These are phyloP conservation scores for Vitis amurensis DNA, from an alignment of 164 flowering plant genomes.

Conservation along the genomic window DNA sequence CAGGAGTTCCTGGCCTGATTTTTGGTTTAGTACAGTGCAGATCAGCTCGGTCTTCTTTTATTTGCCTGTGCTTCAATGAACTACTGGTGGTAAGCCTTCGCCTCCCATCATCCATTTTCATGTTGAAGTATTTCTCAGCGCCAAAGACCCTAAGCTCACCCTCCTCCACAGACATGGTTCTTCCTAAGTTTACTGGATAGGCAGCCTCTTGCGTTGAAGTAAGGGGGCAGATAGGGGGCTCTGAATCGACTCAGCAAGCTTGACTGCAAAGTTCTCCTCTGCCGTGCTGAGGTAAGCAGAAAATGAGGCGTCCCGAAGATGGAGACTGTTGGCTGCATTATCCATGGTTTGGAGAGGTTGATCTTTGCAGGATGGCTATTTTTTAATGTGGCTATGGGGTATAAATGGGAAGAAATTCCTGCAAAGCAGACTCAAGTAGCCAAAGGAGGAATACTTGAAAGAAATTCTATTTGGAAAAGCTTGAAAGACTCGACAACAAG, in stretches of 20 bases:
- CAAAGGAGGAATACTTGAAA: background rate
- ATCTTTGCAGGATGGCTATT: background rate
- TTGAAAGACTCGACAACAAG: background rate
- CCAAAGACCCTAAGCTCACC: slow-evolving; percentile 47
- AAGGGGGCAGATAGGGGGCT: slow-evolving; percentile 10
- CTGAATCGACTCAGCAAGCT: slow-evolving; percentile 20
- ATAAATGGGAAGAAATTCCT: background rate
- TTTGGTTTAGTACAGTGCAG: slow-evolving; percentile 4
- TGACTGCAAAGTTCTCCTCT: slow-evolving; percentile 24
- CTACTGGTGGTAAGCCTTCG: background rate
- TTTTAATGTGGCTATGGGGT: slow-evolving; percentile 2
- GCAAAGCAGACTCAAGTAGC: background rate
- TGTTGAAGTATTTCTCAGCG: slow-evolving; percentile 59
- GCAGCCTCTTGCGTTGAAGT: slow-evolving; percentile 16
- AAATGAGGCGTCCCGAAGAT: slow-evolving; percentile 41
- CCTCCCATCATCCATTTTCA: slow-evolving; percentile 25
- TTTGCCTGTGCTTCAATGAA: background rate
- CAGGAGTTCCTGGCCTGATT: slow-evolving; percentile 32
- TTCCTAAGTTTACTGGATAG: slow-evolving; percentile 2
- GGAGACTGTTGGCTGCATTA: slow-evolving; percentile 3
- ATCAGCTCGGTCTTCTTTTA: slow-evolving; percentile 15
- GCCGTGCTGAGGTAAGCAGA: slow-evolving; percentile 32
- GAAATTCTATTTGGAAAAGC: background rate
- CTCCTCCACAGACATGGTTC: slow-evolving; percentile 19
- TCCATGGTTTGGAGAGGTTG: slow-evolving; percentile 14